Evolutionary conservation across 129 eudicot species (phyloP), one percentile per base, ranked within the genome.

Genomic region (Erigeron canadensis): DNA sequence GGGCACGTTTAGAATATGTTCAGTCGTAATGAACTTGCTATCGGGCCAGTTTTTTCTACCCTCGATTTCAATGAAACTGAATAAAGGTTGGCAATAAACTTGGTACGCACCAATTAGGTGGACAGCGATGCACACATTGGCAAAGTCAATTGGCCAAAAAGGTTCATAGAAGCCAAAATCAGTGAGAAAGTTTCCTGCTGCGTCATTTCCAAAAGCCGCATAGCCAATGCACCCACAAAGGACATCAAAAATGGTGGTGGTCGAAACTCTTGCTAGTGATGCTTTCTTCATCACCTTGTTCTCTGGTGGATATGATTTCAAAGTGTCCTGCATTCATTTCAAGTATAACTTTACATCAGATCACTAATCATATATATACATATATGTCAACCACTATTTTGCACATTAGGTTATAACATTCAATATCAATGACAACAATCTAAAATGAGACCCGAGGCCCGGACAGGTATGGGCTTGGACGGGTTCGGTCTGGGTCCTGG

Each of bases 101-200:
- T 89, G 96, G 62, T 89, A 89, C 15, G 96, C 96, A 12, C 96
- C 96, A 7, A 89, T 71, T 16, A 89, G 87, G 79, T 89, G 96
- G 70, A 89, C 16, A 21, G 89, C 96, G n/a, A 89, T 89, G 84
- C 86, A 84, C 1, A 86, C 70, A 28, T 86, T 85, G 68, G 96
- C 96, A 17, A 89, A 75, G 66, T 86, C 96, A 21, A 89, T 57
- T 12, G 86, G 77, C 96, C 96, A 89, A 62, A 72, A 89, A 42
- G 92, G 96, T 57, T 89, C 96, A 44, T 80, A 89, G 72, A 89
- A 89, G 39, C 96, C 96, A 18, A 89, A 89, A 6, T 88, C 96
- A 10, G 96, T 89, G n/a, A 89, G 86, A 46, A 89, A 89, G 65
- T 89, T 89, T 2, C 92, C 96, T 0, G 96, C 90, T 39, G 96